Base-by-base conservation (phyloP, 768 basidiomycete genomes). In the Baorangia bicolor region DNA sequence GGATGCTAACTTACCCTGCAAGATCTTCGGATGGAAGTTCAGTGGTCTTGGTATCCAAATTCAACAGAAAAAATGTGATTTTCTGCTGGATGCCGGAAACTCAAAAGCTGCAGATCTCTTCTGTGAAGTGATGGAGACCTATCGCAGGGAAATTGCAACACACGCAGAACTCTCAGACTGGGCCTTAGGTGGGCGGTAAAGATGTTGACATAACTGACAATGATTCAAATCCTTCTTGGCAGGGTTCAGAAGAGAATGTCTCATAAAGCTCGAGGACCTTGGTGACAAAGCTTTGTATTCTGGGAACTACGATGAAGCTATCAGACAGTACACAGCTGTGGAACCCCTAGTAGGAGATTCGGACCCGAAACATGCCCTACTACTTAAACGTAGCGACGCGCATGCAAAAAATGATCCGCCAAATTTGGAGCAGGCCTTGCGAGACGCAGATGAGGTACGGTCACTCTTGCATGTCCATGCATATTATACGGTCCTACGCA, bases 1-100 rank as follows among this genome's bases (percentile, higher is more conserved):
- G 5, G n/a, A 21, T 14, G 16, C 48, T 62, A 21, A 63, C 28
- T 14, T 31, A 5, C 0, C 11, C 11, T 27, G 4, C n/a, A 51
- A 63, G 62, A 48, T 63, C 12, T 63, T 63, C 31, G 62, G 62
- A 21, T 63, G 62, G 62, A 63, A 63, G 11, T 63, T 63, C n/a
- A 63, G 48, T 48, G 61, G 57, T 14, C 54, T 63, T 16, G 48
- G 44, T 3, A 45, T 63, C 38, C 51, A 56, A 37, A 56, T 63
- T 12, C 62, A 63, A 20, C 57, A 63, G 48, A 35, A 2, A 34
- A 63, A 56, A 40, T 63, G 57, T 28, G 40, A 59, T 23, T 47
- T 31, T 5, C 23, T 63, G 2, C 12, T 63, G 31, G 20, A 49
- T 4, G 20, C 18, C 10, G 62, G 41, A 12, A 11, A 45, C 2